Base-by-base conservation (phyloP, 2,329 filamentous ascomycete genomes). In the Neonectria faginata region DNA sequence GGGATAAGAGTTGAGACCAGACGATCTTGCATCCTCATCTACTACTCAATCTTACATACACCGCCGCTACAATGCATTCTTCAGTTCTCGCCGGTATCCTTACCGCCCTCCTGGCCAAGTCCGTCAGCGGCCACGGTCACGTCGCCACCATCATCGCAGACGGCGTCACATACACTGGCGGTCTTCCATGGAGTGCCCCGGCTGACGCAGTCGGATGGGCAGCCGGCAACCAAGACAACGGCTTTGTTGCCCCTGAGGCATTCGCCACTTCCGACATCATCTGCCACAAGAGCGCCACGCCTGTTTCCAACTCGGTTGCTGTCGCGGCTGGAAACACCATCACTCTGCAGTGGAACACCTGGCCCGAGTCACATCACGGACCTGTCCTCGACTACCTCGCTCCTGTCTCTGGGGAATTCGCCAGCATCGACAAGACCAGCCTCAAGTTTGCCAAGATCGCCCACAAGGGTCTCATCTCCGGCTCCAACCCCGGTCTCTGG, bases 351-450 rank as follows among this genome's bases (percentile, higher is more conserved):
- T 92, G 89, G 90, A 86, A 83, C 62, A 80, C 80, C 16, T 92
- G 90, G 90, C 89, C 89, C n/a, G 81, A 85, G 10, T 85, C 82
- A 59, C 84, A 92, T 79, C 83, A 89, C 68, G 88, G 88, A 2
- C 88, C 88, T 18, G 82, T 89, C 69, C 82, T 89, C 68, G 84
- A 84, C 74, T 89, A 89, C 79, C 78, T 90, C 41, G 88, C 88
- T 62, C 81, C 82, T 67, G 80, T 82, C 52, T 66, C 64, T 20
- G 84, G 82, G 29, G 84, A 88, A 73, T 89, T 86, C 74, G 77
- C 81, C 22, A 78, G 78, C 7, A 83, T 84, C 58, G 82, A 85
- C 77, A 85, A 87, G 78, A 76, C 75, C 6, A 72, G 75, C 18
- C 81, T 90, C 41, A 74, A 83, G 66, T 89, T 84, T 77, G 85